Evolutionary conservation across 2,329 filamentous ascomycete genomes (phyloP).

Genomic region (Lachnum nothofagi): DNA sequence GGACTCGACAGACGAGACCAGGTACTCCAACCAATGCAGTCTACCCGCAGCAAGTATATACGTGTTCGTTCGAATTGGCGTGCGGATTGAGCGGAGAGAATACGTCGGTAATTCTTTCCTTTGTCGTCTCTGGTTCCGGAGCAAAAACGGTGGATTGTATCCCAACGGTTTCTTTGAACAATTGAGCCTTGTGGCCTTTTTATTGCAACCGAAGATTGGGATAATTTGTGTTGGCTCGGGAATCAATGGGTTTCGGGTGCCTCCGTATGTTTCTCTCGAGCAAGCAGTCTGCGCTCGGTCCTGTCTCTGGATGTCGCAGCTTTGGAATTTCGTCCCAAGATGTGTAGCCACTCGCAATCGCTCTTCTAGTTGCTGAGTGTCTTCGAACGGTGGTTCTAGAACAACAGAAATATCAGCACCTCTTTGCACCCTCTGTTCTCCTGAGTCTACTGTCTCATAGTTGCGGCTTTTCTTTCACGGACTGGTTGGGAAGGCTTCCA

Average conservation of each 20-base stretch:
- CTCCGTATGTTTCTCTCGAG: conserved; percentile 10
- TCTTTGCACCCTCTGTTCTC: conserved; percentile 7
- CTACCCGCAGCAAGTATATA: conserved; percentile 1
- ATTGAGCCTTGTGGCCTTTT: not conserved
- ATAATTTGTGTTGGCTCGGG: too few relatives aligned
- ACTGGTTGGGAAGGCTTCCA: conserved; percentile 14
- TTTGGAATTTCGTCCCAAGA: conserved; percentile 17
- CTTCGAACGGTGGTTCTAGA: conserved; percentile 14
- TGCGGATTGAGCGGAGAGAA: not conserved
- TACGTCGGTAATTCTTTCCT: not conserved
- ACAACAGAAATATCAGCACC: conserved; percentile 7
- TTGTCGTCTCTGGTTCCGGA: conserved; percentile 4
- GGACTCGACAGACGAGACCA: not conserved
- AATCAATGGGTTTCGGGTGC: too few relatives aligned
- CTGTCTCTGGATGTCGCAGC: conserved; percentile 26
- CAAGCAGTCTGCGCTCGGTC: conserved; percentile 26
- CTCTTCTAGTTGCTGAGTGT: conserved; percentile 10
- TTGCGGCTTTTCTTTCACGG: not conserved
- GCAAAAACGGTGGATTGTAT: not conserved
- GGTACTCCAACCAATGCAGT: conserved; percentile 6
- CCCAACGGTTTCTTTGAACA: not conserved
- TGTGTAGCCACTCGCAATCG: conserved; percentile 9
- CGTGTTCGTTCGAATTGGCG: not conserved
- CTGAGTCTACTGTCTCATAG: too few relatives aligned
- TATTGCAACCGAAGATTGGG: too few relatives aligned